Conservation (phyloP, 139 green algal species). For the Nannochloris sp. region DNA sequence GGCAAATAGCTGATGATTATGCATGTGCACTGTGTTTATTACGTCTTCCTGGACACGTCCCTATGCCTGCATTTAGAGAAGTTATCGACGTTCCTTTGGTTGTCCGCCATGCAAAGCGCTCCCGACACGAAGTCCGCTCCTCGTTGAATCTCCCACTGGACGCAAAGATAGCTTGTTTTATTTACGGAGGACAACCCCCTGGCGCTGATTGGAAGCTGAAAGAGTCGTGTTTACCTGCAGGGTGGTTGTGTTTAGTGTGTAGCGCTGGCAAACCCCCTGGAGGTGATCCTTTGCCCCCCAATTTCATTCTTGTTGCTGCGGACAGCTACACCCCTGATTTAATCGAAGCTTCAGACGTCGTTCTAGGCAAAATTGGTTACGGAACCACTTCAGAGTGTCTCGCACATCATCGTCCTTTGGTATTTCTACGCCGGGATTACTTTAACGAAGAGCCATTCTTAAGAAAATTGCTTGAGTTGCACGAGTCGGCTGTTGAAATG, state of each 20-base stretch:
- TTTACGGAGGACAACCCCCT: slow-evolving; percentile 44
- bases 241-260: slow-evolving; percentile 57
- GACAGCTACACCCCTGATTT: slow-evolving; percentile 28
- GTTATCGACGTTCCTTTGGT: slow-evolving; percentile 63
- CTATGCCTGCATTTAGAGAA: slow-evolving; percentile 57
- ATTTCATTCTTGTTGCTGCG: slow-evolving; percentile 34
- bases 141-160: not conserved
- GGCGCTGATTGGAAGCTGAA: slow-evolving; percentile 29
- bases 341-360: slow-evolving; percentile 39
- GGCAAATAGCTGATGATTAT: slow-evolving; percentile 60
- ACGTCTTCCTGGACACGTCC: slow-evolving; percentile 43
- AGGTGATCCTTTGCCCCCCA: slow-evolving; percentile 14
- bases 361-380: slow-evolving; percentile 74
- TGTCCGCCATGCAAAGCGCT: slow-evolving; percentile 30
- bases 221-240: slow-evolving; percentile 37
- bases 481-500: slow-evolving; percentile 11
- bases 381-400: slow-evolving; percentile 54
- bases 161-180: slow-evolving; percentile 29
- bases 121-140: slow-evolving; percentile 9
- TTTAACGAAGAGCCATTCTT: slow-evolving; percentile 76
- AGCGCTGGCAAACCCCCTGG: slow-evolving; percentile 12
- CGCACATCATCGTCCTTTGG: slow-evolving; percentile 37
- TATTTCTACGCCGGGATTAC: slow-evolving; percentile 62
- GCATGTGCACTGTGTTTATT: slow-evolving; percentile 33
- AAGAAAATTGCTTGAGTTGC: slow-evolving; percentile 46